Base-by-base conservation (phyloP, 495 filamentous ascomycete species). In the Chaetomium tenue region DNA sequence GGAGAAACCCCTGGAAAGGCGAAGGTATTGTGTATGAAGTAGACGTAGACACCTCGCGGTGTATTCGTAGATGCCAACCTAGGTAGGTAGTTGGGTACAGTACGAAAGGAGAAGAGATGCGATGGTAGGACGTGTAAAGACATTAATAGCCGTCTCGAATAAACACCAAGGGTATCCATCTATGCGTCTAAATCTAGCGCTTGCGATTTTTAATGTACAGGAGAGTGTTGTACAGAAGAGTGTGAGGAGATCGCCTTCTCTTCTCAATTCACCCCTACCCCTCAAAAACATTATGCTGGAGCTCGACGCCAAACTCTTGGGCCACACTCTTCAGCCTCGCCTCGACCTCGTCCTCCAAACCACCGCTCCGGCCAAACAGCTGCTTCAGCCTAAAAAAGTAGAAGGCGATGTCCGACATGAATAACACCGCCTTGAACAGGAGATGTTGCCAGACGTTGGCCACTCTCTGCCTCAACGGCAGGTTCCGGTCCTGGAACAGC, bases 271-370 rank as follows among this genome's bases (percentile, higher is more conserved):
- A 18, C 16, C n/a, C 12, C 75, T 69, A 95, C n/a, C 92, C 92
- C 63, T 94, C 91, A 76, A 96, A 96, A 3, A 96, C 81, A 48
- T 85, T 84, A 76, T 93, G 90, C 70, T 94, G 88, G 64, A 97
- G 73, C 72, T 98, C 93, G 1, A 98, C 85, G 0, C 94, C 94
- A 73, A 95, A 90, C 70, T 94, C 91, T 73, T 89, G 93, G 0
- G 94, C 94, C 79, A 97, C 90, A 33, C 77, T 80, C 75, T 82
- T 87, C 91, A 98, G 92, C 70, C 89, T 82, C 65, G 81, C 83
- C 79, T 98, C 94, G 33, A 98, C 84, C 59, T 92, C 90, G 72
- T 97, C 93, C 71, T 98, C 94, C 90, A 97, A 95, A 0, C 93
- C 93, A 18, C 84, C 81, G 2, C 93, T 91, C 2, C 85, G 75